Evolutionary conservation across 768 basidiomycete genomes (phyloP), one percentile per base, ranked within the genome.

Genomic region (Gautieria morchelliformis): DNA sequence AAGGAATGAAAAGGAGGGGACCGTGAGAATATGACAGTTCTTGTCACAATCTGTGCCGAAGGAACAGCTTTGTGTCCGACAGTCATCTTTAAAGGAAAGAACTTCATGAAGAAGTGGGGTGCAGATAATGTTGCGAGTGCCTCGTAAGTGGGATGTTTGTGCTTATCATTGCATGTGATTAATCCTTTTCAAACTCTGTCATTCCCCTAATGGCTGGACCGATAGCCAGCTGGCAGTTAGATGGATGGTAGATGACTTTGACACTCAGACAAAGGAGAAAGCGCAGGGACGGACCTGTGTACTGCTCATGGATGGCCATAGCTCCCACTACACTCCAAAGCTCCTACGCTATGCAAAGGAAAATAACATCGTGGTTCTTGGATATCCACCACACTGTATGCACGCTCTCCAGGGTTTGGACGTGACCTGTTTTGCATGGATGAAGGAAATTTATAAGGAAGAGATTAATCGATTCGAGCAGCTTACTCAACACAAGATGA

Each of bases 371-470:
- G 57, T 67, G 20, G 62, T 79, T 5, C 59, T 78, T 0, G 75
- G 72, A 58, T 79, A 78, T 64, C 77, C 74, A 15, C 62, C 76
- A 19, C 76, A 80, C 59, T 56, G 63, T 4, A 78, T 74, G 0
- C 78, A 80, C 59, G 57, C 74, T 37, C 75, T 72, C 47, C 77
- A 78, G 59, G 73, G 72, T 0, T 70, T 76, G 22, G 75, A 78
- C 60, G 68, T 78, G 39, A 72, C 71, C 3, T 63, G 68, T 22
- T 74, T 74, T 37, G 51, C 55, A 2, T 39, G 61, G 4, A 54
- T 77, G 6, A 77, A 78, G 59, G 17, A 30, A 1, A 59, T 35
- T n/a, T 70, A 64, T 64, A 62, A 50, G 0, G 48, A 67, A 20
- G 65, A 67, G 41, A 63, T 69, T 15, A 27, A 63, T 8, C 15